Percentiles rank a stretch among this genome's conserved stretches.
phyloP scores from a whole-genome alignment of 768 basidiomycete genomes.

The Leucosporidium yakuticum region DNA sequence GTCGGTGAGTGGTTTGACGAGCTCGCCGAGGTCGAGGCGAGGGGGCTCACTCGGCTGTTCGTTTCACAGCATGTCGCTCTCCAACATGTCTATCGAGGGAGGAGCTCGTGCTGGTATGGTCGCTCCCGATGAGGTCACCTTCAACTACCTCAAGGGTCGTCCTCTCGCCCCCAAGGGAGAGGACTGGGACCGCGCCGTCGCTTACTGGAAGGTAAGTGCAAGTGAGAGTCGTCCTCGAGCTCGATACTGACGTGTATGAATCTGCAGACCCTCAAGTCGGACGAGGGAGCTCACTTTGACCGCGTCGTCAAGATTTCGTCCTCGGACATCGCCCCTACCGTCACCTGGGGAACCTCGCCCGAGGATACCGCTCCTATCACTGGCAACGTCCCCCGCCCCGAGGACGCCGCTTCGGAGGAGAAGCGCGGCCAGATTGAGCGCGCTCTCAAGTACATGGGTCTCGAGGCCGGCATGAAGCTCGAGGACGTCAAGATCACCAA shows the following conservation, averaged over 20 bases:
- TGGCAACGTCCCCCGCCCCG: conserved; percentile 71
- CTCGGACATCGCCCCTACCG: conserved; percentile 78
- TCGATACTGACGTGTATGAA: no score
- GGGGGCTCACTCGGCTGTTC: neutral
- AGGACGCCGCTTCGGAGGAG: conserved; percentile 57
- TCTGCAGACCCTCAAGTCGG: conserved; percentile 59
- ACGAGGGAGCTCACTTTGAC: conserved; percentile 79
- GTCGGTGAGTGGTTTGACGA: neutral
- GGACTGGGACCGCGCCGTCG: conserved; percentile 74
- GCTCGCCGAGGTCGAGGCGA: neutral
- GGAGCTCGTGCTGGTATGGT: conserved; percentile 87
- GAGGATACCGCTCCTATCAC: conserved; percentile 81
- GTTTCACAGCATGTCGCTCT: conserved; percentile 46
- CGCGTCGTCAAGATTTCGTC: conserved; percentile 71
- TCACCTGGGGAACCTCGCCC: conserved; percentile 90
- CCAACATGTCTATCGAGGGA: conserved; percentile 94
- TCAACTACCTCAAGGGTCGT: conserved; percentile 71
- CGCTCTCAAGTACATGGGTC: conserved; percentile 79
- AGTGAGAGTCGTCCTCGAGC: neutral
- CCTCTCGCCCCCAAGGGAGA: conserved; percentile 75
- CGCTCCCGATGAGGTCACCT: conserved; percentile 80
- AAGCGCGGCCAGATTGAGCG: conserved; percentile 67
- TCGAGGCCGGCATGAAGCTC: conserved; percentile 69
- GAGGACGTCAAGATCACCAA: conserved; percentile 76
- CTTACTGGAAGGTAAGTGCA: conserved; percentile 58